phyloP scores from a whole-genome alignment of 331 rosid genomes.

The Rosa hybrid region DNA sequence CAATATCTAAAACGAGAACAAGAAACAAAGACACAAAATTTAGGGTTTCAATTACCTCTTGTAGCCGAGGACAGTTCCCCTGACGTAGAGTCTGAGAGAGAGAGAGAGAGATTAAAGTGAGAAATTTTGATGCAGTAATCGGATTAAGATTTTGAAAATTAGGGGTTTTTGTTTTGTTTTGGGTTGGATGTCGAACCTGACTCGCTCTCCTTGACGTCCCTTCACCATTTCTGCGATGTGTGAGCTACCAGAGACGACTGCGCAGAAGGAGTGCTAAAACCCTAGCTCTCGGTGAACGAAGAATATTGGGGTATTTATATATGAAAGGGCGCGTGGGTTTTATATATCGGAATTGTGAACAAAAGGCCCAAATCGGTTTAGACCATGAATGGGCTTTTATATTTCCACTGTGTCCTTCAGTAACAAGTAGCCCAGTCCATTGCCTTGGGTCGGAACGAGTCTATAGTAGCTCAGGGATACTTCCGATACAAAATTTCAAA shows the following conservation, averaged over 20 bases:
- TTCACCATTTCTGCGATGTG: conserved; percentile 57
- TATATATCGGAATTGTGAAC: not conserved
- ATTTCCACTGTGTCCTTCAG: not conserved
- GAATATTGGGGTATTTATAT: not conserved
- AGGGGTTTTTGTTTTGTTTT: not conserved
- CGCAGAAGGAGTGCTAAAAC: conserved; percentile 25
- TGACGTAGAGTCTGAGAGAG: conserved; percentile 60
- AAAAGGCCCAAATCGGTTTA: not conserved
- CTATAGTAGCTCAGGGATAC: too few relatives aligned
- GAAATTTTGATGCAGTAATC: not conserved
- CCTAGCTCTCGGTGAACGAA: conserved; percentile 8
- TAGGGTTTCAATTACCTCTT: conserved; percentile 59
- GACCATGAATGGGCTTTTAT: not conserved
- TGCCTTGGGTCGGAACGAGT: not conserved
- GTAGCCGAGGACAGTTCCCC: conserved; percentile 92
- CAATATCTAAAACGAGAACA: conserved; percentile 1
- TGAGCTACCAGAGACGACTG: conserved; percentile 22
- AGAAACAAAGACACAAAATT: not conserved
- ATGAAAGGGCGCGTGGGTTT: not conserved
- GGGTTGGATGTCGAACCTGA: conserved; percentile 51
- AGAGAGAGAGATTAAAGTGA: not conserved
- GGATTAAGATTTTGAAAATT: conserved; percentile 4
- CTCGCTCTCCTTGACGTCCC: conserved; percentile 89
- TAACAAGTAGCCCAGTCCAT: not conserved
- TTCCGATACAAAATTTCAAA: too few relatives aligned